Percentiles rank a stretch among this genome's conserved stretches.
Conservation (phyloP, 352 stramenopile genomes). For the Globisporangium solare region DNA sequence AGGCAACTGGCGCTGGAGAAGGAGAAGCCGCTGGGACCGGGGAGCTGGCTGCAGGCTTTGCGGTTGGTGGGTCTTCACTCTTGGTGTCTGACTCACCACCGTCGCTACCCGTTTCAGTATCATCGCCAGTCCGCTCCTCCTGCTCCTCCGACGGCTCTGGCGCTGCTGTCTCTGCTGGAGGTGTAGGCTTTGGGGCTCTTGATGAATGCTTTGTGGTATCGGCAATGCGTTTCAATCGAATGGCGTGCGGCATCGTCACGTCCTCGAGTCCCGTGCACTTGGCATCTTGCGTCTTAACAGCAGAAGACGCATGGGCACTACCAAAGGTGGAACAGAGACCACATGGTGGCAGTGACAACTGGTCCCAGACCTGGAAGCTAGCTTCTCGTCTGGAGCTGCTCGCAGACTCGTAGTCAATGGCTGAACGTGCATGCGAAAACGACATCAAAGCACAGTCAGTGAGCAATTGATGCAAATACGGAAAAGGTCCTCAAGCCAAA, state of each 20-base stretch:
- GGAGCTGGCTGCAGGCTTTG: background rate
- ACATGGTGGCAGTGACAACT: conserved; percentile 43
- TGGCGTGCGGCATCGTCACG: conserved; percentile 15
- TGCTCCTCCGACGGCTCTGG: too few species aligned
- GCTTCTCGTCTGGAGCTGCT: background rate
- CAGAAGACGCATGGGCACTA: background rate
- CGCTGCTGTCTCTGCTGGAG: background rate
- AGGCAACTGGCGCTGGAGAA: background rate
- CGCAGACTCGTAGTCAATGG: conserved; percentile 13
- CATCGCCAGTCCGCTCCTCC: too few species aligned
- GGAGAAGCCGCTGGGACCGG: too few species aligned
- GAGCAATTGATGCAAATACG: background rate
- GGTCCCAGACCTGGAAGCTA: conserved; percentile 31
- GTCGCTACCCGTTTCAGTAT: too few species aligned
- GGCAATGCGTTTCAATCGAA: conserved; percentile 9
- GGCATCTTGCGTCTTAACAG: conserved; percentile 3
- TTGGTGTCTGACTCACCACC: too few species aligned
- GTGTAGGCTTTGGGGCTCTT: background rate
- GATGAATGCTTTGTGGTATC: background rate
- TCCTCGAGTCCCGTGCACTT: conserved; percentile 32
- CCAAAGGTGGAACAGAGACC: conserved; percentile 50
- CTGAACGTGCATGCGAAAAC: conserved; percentile 5
- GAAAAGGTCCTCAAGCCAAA: background rate
- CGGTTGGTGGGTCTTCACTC: background rate
- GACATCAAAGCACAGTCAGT: conserved; percentile 10